Evolutionary conservation across 2,329 filamentous ascomycete genomes (phyloP).

Genomic region (Lecanicillium sp.): DNA sequence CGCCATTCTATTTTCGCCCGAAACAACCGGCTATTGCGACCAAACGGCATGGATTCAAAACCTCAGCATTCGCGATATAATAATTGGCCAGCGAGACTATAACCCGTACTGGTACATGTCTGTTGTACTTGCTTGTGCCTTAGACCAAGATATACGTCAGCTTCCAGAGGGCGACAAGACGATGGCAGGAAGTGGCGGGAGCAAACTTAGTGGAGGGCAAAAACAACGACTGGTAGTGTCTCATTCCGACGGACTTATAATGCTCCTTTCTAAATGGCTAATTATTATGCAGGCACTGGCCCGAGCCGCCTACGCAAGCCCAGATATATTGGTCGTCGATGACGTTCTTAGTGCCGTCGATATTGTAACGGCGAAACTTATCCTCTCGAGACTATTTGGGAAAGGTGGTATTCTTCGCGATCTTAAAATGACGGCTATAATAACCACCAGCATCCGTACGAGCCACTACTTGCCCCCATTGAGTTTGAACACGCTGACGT

Average conservation of each 20-base stretch:
- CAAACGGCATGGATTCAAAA: conserved; percentile 8
- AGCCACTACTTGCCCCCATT: too few species aligned
- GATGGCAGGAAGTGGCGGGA: conserved; percentile 10
- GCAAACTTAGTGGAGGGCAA: conserved; percentile 15
- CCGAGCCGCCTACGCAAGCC: conserved; percentile 81
- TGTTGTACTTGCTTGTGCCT: conserved; percentile 5
- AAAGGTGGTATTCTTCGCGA: conserved; percentile 11
- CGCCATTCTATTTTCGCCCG: conserved; percentile 9
- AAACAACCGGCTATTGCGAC: conserved; percentile 10
- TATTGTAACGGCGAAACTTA: conserved; percentile 8
- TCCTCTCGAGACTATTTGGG: conserved; percentile 12
- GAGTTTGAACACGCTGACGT: conserved; percentile 15
- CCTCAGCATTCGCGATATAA: conserved; percentile 6
- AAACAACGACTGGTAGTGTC: conserved; percentile 16
- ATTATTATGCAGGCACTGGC: conserved; percentile 42
- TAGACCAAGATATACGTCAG: conserved; percentile 33
- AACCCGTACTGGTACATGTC: conserved; percentile 6
- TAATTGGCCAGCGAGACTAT: conserved; percentile 7
- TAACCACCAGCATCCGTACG: conserved; percentile 8
- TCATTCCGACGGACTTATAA: too few species aligned
- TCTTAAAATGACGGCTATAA: conserved; percentile 10
- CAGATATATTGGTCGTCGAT: conserved; percentile 82
- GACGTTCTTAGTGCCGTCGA: conserved; percentile 35
- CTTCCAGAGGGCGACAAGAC: conserved; percentile 7
- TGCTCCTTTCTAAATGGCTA: too few species aligned